phyloP scores from a whole-genome alignment of 768 basidiomycete species.

The Paxillus involutus region DNA sequence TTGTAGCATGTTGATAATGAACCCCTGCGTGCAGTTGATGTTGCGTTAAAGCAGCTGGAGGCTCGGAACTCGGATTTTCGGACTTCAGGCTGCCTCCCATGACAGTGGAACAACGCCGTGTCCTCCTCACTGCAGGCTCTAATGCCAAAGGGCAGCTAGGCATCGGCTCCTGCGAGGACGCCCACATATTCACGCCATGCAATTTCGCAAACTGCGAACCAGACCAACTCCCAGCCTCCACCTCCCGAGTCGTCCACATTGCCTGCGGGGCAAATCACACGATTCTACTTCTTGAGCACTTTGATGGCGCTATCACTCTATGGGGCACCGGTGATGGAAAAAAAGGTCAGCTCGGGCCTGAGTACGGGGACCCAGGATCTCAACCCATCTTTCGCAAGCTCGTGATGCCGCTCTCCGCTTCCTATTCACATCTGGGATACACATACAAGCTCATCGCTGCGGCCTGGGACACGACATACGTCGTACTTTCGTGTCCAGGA shows the following conservation, averaged over 20 bases:
- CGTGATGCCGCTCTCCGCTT: slow-evolving; percentile 35
- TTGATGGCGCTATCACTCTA: slow-evolving; percentile 38
- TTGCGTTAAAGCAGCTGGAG: no score
- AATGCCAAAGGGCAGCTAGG: slow-evolving; percentile 51
- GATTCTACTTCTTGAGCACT: slow-evolving; percentile 54
- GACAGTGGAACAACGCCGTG: neutral
- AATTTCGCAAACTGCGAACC: slow-evolving; percentile 26
- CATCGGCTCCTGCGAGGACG: slow-evolving; percentile 38
- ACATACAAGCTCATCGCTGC: slow-evolving; percentile 52
- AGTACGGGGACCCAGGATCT: slow-evolving; percentile 22
- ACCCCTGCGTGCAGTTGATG: no score
- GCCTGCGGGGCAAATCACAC: slow-evolving; percentile 82
- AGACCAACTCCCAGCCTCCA: slow-evolving; percentile 22
- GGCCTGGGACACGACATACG: slow-evolving; percentile 84
- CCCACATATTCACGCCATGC: slow-evolving; percentile 39
- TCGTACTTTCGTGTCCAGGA: slow-evolving; percentile 51
- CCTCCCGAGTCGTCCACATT: slow-evolving; percentile 45
- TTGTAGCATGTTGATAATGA: slow-evolving; percentile 4
- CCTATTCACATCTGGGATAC: slow-evolving; percentile 38
- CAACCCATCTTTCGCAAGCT: slow-evolving; percentile 48
- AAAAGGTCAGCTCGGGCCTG: slow-evolving; percentile 69
- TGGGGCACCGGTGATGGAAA: slow-evolving; percentile 78
- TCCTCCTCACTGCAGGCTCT: slow-evolving; percentile 45
- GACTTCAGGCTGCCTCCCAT: no score
- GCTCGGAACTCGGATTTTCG: neutral